Evolutionary conservation across 2,329 filamentous ascomycete species (phyloP), one percentile per base, ranked within the genome.

Genomic region (Parafenestella ontariensis): DNA sequence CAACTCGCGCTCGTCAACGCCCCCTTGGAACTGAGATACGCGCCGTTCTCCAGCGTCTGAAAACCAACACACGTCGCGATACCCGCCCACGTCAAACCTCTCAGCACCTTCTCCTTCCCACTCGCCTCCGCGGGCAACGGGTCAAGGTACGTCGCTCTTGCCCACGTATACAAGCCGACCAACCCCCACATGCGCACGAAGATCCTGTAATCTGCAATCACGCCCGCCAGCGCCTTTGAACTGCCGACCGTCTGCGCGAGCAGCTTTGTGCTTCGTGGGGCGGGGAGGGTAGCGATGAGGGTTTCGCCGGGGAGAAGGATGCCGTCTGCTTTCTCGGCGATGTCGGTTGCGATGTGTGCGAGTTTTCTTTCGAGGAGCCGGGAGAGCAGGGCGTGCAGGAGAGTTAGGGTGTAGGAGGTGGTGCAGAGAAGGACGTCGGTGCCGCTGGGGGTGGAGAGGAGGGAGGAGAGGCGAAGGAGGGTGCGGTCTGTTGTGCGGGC

Each of bases 1-100:
- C 85, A 82, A 15, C 77, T 81, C 46, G 49, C 56, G 15, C 51
- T 56, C 11, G 68, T 70, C 26, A 96, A 71, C 3, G 96, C 84
- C 18, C 89, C 88, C 74, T 92, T 92, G 56, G 82, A 81, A 3
- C 87, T 83, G 33, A 98, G 83, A 78, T 89, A 96, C 15, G 89
- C 89, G 34, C 84, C 83, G 77, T 96, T 97, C 80, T 99, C 95
- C 36, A 94, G 82, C 1, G 85, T 78, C 77, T 97, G 92, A 79
- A 90, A 96, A 9, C 79, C 72, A 9, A 89, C 76, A 73, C 90
- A 89, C 10, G 86, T 82, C 10, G 82, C 60, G 18, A 96, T 85
- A 74, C 95, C 90, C 6, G 84, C 78, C 75, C 87, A 88, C 20
- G 85, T 85, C 41, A 96, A 78, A 0, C 57, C 58, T 48, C 63